Evolutionary conservation across 129 eudicot genomes (phyloP).

Genomic region (Flaveria brownii): DNA sequence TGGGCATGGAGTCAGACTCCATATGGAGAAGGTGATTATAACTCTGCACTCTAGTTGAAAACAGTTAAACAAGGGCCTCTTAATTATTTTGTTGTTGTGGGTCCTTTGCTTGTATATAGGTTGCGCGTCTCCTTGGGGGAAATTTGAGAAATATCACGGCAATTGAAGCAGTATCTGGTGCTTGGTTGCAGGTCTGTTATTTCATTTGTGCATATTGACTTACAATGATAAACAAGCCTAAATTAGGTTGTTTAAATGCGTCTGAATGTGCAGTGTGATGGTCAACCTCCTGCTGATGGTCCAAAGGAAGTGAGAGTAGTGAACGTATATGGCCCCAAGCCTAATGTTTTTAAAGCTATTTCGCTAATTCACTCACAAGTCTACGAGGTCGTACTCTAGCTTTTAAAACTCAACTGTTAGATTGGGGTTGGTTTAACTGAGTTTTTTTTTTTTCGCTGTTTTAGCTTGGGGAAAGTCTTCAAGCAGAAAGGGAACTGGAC

Average conservation of each 20-base stretch:
- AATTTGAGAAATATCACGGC: background rate
- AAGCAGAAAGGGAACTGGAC: background rate
- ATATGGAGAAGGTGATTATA: slow-evolving; percentile 20
- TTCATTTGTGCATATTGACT: background rate
- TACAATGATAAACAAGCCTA: background rate
- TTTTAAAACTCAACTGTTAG: background rate
- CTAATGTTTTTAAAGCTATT: slow-evolving; percentile 23
- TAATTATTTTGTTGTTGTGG: too few relatives aligned
- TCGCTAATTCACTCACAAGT: slow-evolving; percentile 18
- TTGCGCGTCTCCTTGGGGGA: background rate
- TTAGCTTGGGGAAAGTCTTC: slow-evolving; percentile 23
- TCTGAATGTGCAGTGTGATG: slow-evolving; percentile 19
- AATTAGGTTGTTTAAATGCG: background rate
- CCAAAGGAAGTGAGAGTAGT: slow-evolving; percentile 20
- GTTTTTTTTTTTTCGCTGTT: background rate
- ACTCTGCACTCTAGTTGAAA: background rate
- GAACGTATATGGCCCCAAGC: slow-evolving; percentile 23
- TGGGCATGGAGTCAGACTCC: background rate
- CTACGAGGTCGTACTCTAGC: slow-evolving; percentile 20
- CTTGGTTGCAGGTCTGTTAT: slow-evolving; percentile 23
- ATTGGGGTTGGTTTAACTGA: background rate
- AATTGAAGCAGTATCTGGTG: slow-evolving; percentile 27
- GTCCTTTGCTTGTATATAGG: slow-evolving; percentile 4
- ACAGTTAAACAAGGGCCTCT: background rate
- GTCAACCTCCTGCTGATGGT: slow-evolving; percentile 20